Evolutionary conservation across 768 basidiomycete species (phyloP).

Genomic region (Amanita pallidorosea): DNA sequence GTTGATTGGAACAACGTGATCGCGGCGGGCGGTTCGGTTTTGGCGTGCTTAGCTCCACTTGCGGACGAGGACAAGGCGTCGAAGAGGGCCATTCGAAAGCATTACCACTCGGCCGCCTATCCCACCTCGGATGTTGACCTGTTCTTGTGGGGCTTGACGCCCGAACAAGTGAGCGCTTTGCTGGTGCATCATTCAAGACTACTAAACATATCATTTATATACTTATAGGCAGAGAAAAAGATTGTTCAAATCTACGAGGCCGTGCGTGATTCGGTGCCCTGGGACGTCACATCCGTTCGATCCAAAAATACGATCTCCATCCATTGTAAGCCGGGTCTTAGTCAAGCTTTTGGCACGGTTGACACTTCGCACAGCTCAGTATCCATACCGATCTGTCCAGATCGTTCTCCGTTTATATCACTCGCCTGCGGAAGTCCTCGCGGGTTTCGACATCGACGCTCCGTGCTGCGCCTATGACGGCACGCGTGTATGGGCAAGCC

Average conservation of each 20-base stretch:
- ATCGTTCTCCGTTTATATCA: slow-evolving; percentile 54
- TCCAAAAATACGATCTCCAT: slow-evolving; percentile 55
- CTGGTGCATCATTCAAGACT: background rate
- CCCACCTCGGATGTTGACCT: slow-evolving; percentile 56
- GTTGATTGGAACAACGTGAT: slow-evolving; percentile 54
- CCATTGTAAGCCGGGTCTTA: background rate
- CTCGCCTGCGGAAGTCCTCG: slow-evolving; percentile 55
- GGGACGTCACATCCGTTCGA: slow-evolving; percentile 59
- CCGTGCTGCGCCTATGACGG: slow-evolving; percentile 50
- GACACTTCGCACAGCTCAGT: slow-evolving; percentile 31
- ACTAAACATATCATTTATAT: background rate
- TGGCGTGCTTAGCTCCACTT: slow-evolving; percentile 45
- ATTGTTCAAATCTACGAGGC: slow-evolving; percentile 50
- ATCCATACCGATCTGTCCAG: slow-evolving; percentile 57
- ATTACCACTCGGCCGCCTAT: slow-evolving; percentile 42
- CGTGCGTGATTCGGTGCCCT: slow-evolving; percentile 53
- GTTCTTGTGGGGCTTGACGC: slow-evolving; percentile 49
- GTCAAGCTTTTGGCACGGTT: background rate
- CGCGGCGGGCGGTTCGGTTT: slow-evolving; percentile 50
- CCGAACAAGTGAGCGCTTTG: slow-evolving; percentile 30
- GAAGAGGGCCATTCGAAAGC: slow-evolving; percentile 46
- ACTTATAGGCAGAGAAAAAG: slow-evolving; percentile 42
- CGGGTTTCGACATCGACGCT: slow-evolving; percentile 59
- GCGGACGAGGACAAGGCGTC: slow-evolving; percentile 36
- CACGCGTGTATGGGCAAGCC: slow-evolving; percentile 31